Evolutionary conservation across 2,329 filamentous ascomycete species (phyloP).

Genomic region (Cladosporium sp.): DNA sequence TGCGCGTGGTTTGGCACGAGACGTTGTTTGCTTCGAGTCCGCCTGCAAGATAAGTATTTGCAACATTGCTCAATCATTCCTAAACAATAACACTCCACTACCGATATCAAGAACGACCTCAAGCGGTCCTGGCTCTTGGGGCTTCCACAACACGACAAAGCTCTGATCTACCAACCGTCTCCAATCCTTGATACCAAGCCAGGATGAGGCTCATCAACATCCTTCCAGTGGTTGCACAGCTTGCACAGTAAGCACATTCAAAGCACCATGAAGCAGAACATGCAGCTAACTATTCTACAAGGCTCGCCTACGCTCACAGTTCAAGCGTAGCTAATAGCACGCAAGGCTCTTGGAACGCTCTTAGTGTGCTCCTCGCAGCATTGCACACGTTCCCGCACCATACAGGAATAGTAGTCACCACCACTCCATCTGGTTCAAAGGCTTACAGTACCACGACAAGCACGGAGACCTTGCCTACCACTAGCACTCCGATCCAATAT

Average conservation of each 20-base stretch:
- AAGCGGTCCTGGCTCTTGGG: neutral
- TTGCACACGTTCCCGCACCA: no score
- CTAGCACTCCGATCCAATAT: no score
- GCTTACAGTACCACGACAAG: no score
- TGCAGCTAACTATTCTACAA: neutral
- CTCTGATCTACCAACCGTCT: neutral
- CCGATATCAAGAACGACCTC: neutral
- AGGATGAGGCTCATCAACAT: neutral
- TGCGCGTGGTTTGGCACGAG: neutral
- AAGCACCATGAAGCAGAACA: neutral
- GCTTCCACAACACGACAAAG: neutral
- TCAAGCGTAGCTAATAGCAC: neutral
- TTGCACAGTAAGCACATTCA: neutral
- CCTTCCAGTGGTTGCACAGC: neutral
- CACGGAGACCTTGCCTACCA: no score
- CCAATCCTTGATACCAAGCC: neutral
- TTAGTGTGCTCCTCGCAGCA: no score
- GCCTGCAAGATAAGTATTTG: neutral
- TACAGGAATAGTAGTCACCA: no score
- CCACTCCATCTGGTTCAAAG: no score
- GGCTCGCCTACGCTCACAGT: neutral
- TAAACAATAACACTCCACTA: neutral
- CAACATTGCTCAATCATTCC: neutral
- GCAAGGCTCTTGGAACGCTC: no score
- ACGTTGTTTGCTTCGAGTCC: conserved; percentile 5